Evolutionary conservation across 2,329 filamentous ascomycete genomes (phyloP).

Genomic region (Diaporthe sp.): DNA sequence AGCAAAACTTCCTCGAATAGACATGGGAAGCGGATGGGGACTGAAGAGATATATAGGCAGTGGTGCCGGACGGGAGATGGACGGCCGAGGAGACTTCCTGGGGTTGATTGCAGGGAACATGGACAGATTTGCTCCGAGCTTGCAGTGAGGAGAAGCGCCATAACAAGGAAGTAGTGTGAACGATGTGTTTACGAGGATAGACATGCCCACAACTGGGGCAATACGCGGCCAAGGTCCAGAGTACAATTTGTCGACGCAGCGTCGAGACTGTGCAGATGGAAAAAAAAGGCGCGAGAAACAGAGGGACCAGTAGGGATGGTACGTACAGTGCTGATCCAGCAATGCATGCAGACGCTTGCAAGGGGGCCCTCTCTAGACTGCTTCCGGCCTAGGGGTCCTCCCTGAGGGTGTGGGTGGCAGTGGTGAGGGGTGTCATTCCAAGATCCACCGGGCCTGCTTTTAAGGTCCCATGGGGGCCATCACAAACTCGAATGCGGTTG

Average conservation of each 20-base stretch:
- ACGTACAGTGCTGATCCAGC: constrained; percentile 37
- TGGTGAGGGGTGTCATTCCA: constrained; percentile 33
- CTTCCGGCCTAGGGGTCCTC: constrained; percentile 32
- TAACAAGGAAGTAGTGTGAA: constrained; percentile 41
- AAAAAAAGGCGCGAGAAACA: constrained; percentile 39
- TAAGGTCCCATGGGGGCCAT: constrained; percentile 31
- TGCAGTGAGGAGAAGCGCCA: constrained; percentile 40
- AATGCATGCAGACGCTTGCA: constrained; percentile 34
- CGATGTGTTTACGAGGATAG: constrained; percentile 40
- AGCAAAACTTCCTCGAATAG: constrained; percentile 39
- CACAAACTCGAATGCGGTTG: constrained; percentile 34
- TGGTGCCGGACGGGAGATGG: constrained; percentile 40
- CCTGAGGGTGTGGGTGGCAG: constrained; percentile 29
- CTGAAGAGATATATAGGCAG: constrained; percentile 61
- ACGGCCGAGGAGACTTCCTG: constrained; percentile 41
- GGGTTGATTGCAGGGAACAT: constrained; percentile 39
- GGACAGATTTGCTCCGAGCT: constrained; percentile 37
- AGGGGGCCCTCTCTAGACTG: constrained; percentile 29
- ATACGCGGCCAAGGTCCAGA: constrained; percentile 38
- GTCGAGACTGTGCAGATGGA: constrained; percentile 38
- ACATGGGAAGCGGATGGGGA: constrained; percentile 53
- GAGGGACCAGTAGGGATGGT: constrained; percentile 37
- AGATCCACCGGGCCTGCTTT: constrained; percentile 35
- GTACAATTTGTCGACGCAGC: constrained; percentile 39
- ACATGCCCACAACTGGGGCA: constrained; percentile 41